A percentile compares a stretch with the other conserved stretches of the same genome.
Evolutionary conservation across 2,329 filamentous ascomycete species (phyloP).

Genomic region (Gaeumannomyces tritici): DNA sequence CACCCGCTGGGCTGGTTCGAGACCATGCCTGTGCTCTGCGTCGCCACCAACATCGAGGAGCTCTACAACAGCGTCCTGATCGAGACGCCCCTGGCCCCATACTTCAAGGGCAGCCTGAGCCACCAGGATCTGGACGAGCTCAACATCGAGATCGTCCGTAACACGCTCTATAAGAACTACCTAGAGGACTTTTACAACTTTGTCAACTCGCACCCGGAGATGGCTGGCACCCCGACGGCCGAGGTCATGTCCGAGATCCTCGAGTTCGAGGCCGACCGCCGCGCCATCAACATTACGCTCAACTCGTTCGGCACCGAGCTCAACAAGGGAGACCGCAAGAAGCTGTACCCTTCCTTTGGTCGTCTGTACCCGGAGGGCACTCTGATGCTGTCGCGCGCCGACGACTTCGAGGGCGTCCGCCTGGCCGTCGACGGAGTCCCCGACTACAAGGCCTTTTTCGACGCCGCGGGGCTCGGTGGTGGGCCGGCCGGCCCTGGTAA

Average conservation of each 20-base stretch:
- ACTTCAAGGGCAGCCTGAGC: slow-evolving; percentile 94
- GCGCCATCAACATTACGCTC: slow-evolving; percentile 97
- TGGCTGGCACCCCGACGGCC: slow-evolving; percentile 78
- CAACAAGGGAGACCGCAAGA: slow-evolving; percentile 85
- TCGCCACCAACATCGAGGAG: slow-evolving; percentile 97
- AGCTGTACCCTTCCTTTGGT: slow-evolving; percentile 90
- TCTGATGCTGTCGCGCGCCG: slow-evolving; percentile 86
- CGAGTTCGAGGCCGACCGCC: slow-evolving; percentile 91
- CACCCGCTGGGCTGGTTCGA: slow-evolving; percentile 98
- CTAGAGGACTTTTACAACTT: slow-evolving; percentile 95
- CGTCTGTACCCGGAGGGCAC: slow-evolving; percentile 89
- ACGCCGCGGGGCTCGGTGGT: slow-evolving; percentile 72
- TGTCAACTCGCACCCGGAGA: slow-evolving; percentile 80
- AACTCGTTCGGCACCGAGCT: slow-evolving; percentile 98
- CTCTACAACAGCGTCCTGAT: slow-evolving; percentile 97
- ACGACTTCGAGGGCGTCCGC: slow-evolving; percentile 88
- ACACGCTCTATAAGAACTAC: slow-evolving; percentile 99
- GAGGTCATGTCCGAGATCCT: slow-evolving; percentile 95
- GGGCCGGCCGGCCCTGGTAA: slow-evolving; percentile 68
- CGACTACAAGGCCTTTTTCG: slow-evolving; percentile 95
- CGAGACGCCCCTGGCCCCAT: slow-evolving; percentile 89
- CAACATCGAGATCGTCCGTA: slow-evolving; percentile 98
- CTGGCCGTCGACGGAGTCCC: slow-evolving; percentile 86
- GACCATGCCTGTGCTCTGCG: slow-evolving; percentile 95
- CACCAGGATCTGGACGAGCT: slow-evolving; percentile 96